phyloP scores from a whole-genome alignment of 2,329 filamentous ascomycete genomes.

The Orbilia ellipsospora region DNA sequence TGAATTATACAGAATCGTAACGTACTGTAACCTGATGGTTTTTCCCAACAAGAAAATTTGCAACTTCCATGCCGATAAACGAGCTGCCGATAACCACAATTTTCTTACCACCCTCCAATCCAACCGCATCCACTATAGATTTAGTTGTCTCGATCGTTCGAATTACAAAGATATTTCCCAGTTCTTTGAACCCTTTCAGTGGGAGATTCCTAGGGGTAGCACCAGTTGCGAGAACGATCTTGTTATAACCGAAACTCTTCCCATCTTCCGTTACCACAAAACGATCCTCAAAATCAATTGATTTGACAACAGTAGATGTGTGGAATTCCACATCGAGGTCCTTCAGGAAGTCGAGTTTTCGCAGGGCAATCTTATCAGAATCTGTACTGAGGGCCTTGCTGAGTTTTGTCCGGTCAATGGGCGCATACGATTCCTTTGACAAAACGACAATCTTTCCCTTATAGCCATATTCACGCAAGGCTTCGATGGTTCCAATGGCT shows the following conservation, averaged over 20 bases:
- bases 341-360: conserved; percentile 81
- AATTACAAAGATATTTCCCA: conserved; percentile 87
- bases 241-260: conserved; percentile 79
- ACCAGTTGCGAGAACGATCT: conserved; percentile 89
- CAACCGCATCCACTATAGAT: conserved; percentile 80
- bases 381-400: conserved; percentile 93
- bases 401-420: conserved; percentile 93
- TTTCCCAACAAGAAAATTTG: conserved; percentile 77
- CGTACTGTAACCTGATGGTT: conserved; percentile 80
- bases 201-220: conserved; percentile 81
- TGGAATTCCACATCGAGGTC: conserved; percentile 70
- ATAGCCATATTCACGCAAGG: conserved; percentile 83
- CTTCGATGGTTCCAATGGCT: conserved; percentile 82
- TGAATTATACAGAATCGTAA: not conserved
- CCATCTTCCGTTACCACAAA: conserved; percentile 79
- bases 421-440: conserved; percentile 82
- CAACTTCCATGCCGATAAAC: conserved; percentile 99
- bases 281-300: conserved; percentile 79
- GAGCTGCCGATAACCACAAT: conserved; percentile 91
- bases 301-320: conserved; percentile 72
- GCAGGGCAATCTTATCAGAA: conserved; percentile 78
- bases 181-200: conserved; percentile 83
- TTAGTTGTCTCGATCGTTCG: conserved; percentile 81
- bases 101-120: conserved; percentile 83
- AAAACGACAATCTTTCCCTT: conserved; percentile 83